These are phyloP conservation scores for Puccinia coronata DNA, from an alignment of 1,284 basidiomycete species.

Conservation along the genomic window DNA sequence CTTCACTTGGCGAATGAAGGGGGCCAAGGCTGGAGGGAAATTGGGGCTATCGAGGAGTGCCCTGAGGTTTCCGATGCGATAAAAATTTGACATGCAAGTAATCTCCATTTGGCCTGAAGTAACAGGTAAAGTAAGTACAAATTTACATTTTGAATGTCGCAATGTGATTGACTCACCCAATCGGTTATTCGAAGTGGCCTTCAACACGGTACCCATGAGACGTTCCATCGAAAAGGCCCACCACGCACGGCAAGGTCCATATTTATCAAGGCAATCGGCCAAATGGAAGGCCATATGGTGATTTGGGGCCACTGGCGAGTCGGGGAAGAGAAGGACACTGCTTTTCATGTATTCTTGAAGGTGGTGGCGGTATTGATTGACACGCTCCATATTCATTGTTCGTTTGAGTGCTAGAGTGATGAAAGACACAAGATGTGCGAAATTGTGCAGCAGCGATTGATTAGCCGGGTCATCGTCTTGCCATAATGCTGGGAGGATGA, in stretches of 20 bases:
- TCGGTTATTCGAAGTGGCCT: constrained; percentile 2
- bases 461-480: not conserved
- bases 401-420: not conserved
- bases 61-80: constrained; percentile 1
- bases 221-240: constrained; percentile 1
- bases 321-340: not conserved
- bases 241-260: too few relatives aligned
- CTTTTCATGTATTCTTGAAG: not conserved
- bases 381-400: not conserved
- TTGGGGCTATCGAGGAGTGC: not conserved
- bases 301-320: not conserved
- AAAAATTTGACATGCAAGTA: not conserved
- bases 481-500: constrained; percentile 9
- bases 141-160: not conserved
- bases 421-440: constrained; percentile 1
- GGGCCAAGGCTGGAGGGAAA: not conserved
- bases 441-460: not conserved
- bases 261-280: not conserved
- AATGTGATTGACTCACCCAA: not conserved
- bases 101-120: constrained; percentile 5
- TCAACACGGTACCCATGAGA: constrained; percentile 4
- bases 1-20: not conserved
- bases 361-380: not conserved
- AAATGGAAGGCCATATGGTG: constrained; percentile 23
- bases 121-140: not conserved